Base-by-base conservation (phyloP, 1,139 yeast species). In the Hansenula sp. region DNA sequence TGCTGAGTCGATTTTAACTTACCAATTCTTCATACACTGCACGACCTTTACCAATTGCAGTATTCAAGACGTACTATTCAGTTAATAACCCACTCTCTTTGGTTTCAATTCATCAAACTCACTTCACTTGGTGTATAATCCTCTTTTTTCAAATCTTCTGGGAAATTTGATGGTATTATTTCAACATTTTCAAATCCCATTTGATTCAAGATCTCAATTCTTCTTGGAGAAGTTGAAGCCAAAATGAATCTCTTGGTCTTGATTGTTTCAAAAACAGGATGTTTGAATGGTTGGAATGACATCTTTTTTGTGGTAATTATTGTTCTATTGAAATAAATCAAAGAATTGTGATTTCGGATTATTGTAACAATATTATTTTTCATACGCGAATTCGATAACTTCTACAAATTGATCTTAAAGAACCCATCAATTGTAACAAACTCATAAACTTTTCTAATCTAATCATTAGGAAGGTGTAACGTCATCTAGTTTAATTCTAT, bases 201-300 rank as follows among this genome's bases (percentile, higher is more conserved):
- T 53, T 84, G 81, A 14, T 63, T 53, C 29, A 92, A 57, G 19
- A 92, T 82, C 44, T 85, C 86, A 40, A 66, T 64, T 42, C 98
- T 66, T 45, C 97, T 71, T 1, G 95, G 94, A 0, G 97, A 89
- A 2, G 85, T 73, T 1, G 96, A 87, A 1, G 96, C 97, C 13
- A 92, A 68, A 2, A 88, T 66, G 20, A 88, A 66, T 29, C 65
- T 45, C 47, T 52, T 63, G 3, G 48, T 36, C 3, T 46, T 25
- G 4, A 73, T 50, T 33, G 55, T 51, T 1, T 59, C 52, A 41
- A 62, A 59, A 6, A 70, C 44, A 2, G 68, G 63, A 41, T 66
- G 64, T 18, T 50, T 47, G 42, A 60, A 52, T 6, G 48, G 45
- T 18, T 44, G 30, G 12, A 41, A 37, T 31, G 32, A 24, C 22